These are phyloP conservation scores for Nitzschia sp. DNA, from an alignment of 108 stramenopile species.

Conservation along the genomic window DNA sequence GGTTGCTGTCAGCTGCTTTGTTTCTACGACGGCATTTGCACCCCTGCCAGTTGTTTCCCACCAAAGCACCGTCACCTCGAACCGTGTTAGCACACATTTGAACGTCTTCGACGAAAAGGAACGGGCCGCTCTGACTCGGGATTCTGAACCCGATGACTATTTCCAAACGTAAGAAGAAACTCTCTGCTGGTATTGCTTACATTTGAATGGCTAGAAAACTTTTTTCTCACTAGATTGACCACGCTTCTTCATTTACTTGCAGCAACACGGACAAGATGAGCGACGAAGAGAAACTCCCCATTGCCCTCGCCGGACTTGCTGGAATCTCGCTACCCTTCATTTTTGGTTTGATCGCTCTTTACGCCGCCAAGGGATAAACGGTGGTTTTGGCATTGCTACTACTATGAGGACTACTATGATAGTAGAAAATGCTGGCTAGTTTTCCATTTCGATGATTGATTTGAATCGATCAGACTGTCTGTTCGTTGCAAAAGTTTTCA, in stretches of 20 bases:
- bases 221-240: too few species aligned
- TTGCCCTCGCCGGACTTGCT: constrained; percentile 79
- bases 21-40: constrained; percentile 9
- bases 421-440: too few species aligned
- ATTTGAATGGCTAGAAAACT: too few species aligned
- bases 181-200: not conserved
- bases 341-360: constrained; percentile 81
- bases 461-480: too few species aligned
- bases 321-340: constrained; percentile 84
- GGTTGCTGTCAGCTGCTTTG: constrained; percentile 7
- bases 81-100: constrained; percentile 15
- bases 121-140: constrained; percentile 67
- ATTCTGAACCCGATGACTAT: constrained; percentile 83
- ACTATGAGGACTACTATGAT: too few species aligned
- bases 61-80: not conserved
- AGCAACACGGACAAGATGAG: constrained; percentile 87
- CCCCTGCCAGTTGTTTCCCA: not conserved
- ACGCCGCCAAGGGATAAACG: constrained; percentile 57
- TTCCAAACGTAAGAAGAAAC: constrained; percentile 66
- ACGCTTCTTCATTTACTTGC: not conserved
- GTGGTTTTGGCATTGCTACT: too few species aligned
- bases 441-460: too few species aligned
- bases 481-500: too few species aligned
- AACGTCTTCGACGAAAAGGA: constrained; percentile 59
- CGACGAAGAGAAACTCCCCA: constrained; percentile 86